Base-by-base conservation (phyloP, 2,329 filamentous ascomycete species). In the Parasarocladium wereldwijsianum region DNA sequence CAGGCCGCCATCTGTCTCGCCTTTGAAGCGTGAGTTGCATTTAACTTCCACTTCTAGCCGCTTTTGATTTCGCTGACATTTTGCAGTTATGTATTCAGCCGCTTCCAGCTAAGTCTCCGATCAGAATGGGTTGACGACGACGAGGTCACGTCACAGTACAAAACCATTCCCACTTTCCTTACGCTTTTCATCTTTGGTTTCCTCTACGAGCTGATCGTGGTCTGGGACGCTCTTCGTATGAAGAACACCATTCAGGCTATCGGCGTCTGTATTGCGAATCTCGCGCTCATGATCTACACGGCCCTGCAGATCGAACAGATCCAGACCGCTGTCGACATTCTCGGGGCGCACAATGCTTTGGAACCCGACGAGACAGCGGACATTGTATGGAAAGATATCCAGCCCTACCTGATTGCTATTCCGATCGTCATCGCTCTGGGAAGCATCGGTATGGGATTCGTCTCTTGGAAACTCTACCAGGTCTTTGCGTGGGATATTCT, bases 171-270 rank as follows among this genome's bases (percentile, higher is more conserved):
- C 16, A 96, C 87, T 21, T 96, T 94, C 57, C 66, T 98, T 34
- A 84, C 87, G 15, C 72, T 98, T 26, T 93, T 96, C 62, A 93
- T 94, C 52, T 94, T 98, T 52, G 90, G 84, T 36, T 96, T 93
- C 58, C 55, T 98, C 34, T 98, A 96, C 58, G 76, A 93, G 49
- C 60, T 96, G 18, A 60, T 92, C 17, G 64, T 98, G 31, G 81
- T 90, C 9, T 96, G 85, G 68, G 90, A 98, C 60, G 90, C 87
- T 11, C 64, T 98, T 34, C 76, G 85, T 38, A 65, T 87, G 49
- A 94, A 94, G 56, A 98, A 98, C 58, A 98, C 90, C 8, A 98
- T 98, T 63, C 90, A 98, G 54, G 69, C 96, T 50, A 96, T 98
- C 43, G 90, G 90, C 25, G 67, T 98, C 17, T 93, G 87, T 57